Base-by-base conservation (phyloP, 2,329 filamentous ascomycete species). In the Daldinia sp. region DNA sequence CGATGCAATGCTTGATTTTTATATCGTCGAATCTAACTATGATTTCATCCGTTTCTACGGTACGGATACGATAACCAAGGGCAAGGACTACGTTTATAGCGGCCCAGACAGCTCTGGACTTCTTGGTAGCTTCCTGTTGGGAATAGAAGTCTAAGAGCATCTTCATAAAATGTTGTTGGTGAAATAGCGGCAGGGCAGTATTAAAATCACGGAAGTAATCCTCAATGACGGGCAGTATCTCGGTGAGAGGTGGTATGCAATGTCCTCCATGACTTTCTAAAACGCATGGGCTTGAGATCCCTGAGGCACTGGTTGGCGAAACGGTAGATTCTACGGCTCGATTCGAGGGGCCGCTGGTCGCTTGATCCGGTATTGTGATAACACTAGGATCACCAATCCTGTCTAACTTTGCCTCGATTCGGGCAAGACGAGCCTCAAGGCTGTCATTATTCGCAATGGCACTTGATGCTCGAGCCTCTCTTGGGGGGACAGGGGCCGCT, bases 81-180 rank as follows among this genome's bases (percentile, higher is more conserved):
- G 78, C 78, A 37, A 80, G 65, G 21, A 78, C 76, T 29, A 77
- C 73, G 8, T 79, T 77, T 15, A 81, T 76, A 10, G 77, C 74
- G 0, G 78, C 78, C 75, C 77, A 80, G 1, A 68, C 64, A 1
- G 71, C 73, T 47, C 67, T 69, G 17, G 72, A 66, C 2, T 72
- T 69, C 39, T 67, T 64, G 6, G 37, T 53, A 6, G 41, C 30
- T 1, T 70, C 57, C 2, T 61, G 43, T 2, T 71, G 59, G 2
- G 68, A 71, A 43, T 79, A 80, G 70, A 76, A 81, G 0, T 68
- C 63, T 3, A 72, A 70, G 1, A 81, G 54, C 63, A 78, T 68
- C 5, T 66, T 67, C 74, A 78, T 77, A 37, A 80, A 80, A 0
- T 70, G 72, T 1, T 61, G 52, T 23, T 77, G 75, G 27, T 77